These are phyloP conservation scores for Salix exigua DNA, from an alignment of 345 rosid species.

Conservation along the genomic window DNA sequence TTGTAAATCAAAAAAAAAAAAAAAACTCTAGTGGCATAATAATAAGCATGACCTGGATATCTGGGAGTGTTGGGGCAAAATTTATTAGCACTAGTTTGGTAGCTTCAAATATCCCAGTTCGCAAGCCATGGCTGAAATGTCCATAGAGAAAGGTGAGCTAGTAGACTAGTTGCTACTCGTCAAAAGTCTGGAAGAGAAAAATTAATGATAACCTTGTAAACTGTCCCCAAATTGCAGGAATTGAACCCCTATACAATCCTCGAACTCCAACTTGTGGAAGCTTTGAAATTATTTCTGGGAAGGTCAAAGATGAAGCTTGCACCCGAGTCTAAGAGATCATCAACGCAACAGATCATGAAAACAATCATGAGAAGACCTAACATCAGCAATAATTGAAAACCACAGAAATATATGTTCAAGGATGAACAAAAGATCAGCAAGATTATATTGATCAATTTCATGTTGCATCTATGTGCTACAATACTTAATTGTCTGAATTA, in stretches of 20 bases:
- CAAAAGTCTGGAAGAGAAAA: not conserved
- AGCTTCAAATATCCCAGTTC: conserved; percentile 95
- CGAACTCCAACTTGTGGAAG: conserved; percentile 85
- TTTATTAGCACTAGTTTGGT: conserved; percentile 78
- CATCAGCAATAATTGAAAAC: not conserved
- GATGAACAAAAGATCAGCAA: not conserved
- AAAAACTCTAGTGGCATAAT: not conserved
- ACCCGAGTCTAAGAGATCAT: conserved; percentile 69
- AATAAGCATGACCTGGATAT: conserved; percentile 61
- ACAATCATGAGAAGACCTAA: conserved; percentile 3
- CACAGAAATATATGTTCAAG: not conserved
- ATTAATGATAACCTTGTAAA: conserved; percentile 72
- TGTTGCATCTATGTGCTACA: not conserved
- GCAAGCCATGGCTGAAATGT: conserved; percentile 73
- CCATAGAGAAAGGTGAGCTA: conserved; percentile 13
- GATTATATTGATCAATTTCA: not conserved
- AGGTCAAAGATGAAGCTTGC: conserved; percentile 83
- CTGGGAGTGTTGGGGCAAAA: conserved; percentile 85
- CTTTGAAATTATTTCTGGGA: conserved; percentile 80
- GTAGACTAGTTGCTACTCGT: conserved; percentile 5
- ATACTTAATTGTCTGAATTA: not conserved
- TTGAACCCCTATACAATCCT: conserved; percentile 88
- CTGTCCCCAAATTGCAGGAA: conserved; percentile 95
- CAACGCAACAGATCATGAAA: conserved; percentile 9
- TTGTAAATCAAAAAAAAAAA: not conserved